These are phyloP conservation scores for Nemania sp. DNA, from an alignment of 2,329 filamentous ascomycete genomes.

Conservation along the genomic window DNA sequence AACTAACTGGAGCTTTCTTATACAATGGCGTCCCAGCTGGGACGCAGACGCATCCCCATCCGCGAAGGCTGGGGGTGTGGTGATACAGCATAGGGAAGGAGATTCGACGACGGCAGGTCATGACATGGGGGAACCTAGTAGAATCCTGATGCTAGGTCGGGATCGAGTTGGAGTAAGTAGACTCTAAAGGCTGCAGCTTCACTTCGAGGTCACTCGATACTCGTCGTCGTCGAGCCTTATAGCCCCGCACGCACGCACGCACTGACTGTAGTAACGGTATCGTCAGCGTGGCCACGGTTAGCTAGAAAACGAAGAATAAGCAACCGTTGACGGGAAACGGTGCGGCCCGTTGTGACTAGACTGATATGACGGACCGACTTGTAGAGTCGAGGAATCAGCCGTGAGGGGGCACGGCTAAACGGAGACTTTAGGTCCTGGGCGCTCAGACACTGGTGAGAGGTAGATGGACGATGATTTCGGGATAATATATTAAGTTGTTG, in stretches of 20 bases:
- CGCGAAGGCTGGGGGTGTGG: not conserved
- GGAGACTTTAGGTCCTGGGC: not conserved
- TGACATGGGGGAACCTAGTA: slow-evolving; percentile 10
- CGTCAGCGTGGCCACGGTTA: not conserved
- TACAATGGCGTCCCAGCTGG: not conserved
- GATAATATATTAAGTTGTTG: not conserved
- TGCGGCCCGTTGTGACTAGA: slow-evolving; percentile 10
- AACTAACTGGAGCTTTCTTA: too few species aligned
- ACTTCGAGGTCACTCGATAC: slow-evolving; percentile 16
- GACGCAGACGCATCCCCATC: not conserved
- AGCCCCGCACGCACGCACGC: slow-evolving; percentile 5
- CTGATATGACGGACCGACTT: not conserved
- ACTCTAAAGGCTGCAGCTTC: slow-evolving; percentile 6
- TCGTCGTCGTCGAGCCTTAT: slow-evolving; percentile 1
- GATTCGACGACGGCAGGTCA: slow-evolving; percentile 15
- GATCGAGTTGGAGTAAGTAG: slow-evolving; percentile 15
- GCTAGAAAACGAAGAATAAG: not conserved
- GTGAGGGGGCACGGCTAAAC: not conserved
- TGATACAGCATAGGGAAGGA: not conserved
- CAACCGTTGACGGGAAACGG: slow-evolving; percentile 4
- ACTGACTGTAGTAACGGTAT: not conserved
- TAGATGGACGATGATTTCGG: not conserved
- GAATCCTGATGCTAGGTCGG: not conserved
- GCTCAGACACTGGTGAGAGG: not conserved
- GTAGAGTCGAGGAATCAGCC: not conserved